Percentiles rank a stretch among this genome's conserved stretches.
These are phyloP conservation scores for Daldinia sp. DNA, from an alignment of 2,329 filamentous ascomycete genomes.

Conservation along the genomic window DNA sequence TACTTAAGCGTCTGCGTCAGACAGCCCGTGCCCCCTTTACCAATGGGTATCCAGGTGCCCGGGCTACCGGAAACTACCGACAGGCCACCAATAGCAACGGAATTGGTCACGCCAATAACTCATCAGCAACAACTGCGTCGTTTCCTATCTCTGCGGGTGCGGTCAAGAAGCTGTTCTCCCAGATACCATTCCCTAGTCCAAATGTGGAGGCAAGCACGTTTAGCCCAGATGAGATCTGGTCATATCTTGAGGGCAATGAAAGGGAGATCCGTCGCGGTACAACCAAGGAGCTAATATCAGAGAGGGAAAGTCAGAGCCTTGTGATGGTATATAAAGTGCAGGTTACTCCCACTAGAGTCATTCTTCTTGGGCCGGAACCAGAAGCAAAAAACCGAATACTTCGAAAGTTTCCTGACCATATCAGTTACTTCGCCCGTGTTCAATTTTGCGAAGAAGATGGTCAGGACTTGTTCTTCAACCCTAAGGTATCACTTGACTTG, in stretches of 20 bases:
- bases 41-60: not conserved
- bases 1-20: conserved; percentile 52
- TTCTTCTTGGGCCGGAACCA: conserved; percentile 70
- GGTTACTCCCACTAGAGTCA: conserved; percentile 71
- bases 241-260: conserved; percentile 59
- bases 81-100: not conserved
- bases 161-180: conserved; percentile 63
- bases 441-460: conserved; percentile 81
- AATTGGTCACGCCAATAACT: conserved; percentile 8
- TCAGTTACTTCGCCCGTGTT: conserved; percentile 76
- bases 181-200: conserved; percentile 68
- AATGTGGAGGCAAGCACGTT: conserved; percentile 60
- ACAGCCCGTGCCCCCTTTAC: not conserved
- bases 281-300: conserved; percentile 43
- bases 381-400: conserved; percentile 79
- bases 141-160: conserved; percentile 64
- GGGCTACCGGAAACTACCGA: not conserved
- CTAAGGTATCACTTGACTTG: conserved; percentile 59
- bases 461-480: conserved; percentile 69
- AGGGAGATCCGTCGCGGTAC: conserved; percentile 50
- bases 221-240: conserved; percentile 46
- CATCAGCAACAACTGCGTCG: conserved; percentile 36
- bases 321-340: conserved; percentile 66
- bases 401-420: conserved; percentile 70
- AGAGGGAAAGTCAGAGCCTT: conserved; percentile 56